These are phyloP conservation scores for Eucalyptus lansdowneana DNA, from an alignment of 345 rosid genomes.

Conservation along the genomic window DNA sequence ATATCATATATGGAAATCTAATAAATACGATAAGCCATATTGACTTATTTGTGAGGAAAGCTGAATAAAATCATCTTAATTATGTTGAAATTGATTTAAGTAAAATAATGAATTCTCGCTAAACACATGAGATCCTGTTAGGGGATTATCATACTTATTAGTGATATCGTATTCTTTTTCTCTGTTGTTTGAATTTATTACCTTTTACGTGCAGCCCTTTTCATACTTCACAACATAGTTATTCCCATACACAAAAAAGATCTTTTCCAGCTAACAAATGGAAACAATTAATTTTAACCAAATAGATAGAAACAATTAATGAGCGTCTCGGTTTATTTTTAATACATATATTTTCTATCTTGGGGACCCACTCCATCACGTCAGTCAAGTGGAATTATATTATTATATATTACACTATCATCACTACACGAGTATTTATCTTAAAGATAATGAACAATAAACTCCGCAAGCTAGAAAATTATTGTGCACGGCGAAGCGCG, in stretches of 20 bases:
- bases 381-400: neutral
- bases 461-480: neutral
- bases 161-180: neutral
- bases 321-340: neutral
- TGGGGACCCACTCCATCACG: neutral
- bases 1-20: neutral
- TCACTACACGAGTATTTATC: neutral
- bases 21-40: neutral
- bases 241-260: neutral
- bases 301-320: neutral
- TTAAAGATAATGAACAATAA: neutral
- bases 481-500: neutral
- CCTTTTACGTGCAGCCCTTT: neutral
- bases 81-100: neutral
- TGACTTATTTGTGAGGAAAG: accelerated
- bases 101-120: neutral
- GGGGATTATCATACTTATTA: neutral
- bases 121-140: neutral
- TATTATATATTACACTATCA: neutral
- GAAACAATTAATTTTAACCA: neutral
- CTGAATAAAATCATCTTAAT: neutral
- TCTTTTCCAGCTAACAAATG: neutral
- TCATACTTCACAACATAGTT: neutral
- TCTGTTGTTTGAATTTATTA: neutral
- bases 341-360: neutral